Base-by-base conservation (phyloP, 2,329 filamentous ascomycete genomes). In the Intubia oerlemansii region DNA sequence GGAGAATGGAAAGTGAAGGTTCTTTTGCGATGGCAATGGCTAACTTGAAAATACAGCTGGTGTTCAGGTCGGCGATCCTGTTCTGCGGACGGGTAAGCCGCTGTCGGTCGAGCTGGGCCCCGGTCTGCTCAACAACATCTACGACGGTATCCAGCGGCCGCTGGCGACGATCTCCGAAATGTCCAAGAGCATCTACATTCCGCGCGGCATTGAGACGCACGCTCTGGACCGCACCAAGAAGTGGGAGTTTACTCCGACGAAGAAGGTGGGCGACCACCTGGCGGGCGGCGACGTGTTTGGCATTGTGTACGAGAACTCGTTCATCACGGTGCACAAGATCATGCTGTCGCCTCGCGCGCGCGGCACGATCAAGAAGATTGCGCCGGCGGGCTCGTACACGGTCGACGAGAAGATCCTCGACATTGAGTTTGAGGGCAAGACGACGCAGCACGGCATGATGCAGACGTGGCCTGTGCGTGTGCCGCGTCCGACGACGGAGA, bases 381-480 rank as follows among this genome's bases (percentile, higher is more conserved):
- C 84, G 20, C 60, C 72, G 42, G 82, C 90, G 56, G 88, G 88
- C 44, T 76, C 72, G 51, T 98, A 92, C 56, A 93, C 81, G 4
- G 84, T 98, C 19, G 79, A 76, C 32, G 77, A 92, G 49, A 90
- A 91, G 54, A 74, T 98, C 38, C 61, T 98, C 45, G 85, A 93
- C 54, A 66, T 95, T 38, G 88, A 98, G 51, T 98, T 98, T 50
- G 80, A 98, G 47, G 88, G 88, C 46, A 81, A 82, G 58, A 91
- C 85, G 65, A 77, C 76, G 32, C 77, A 85, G 51, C 85, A 80
- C 52, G 76, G 75, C 49, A 95, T 98, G 88, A 92, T 95, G 84
- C 88, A 98, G 57, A 71, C 73, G 41, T 98, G 88, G 88, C 88
- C 88, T 33, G 88, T 95, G 45, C 84, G 88, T 63, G 88, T 90